Evolutionary conservation across 2,329 filamentous ascomycete genomes (phyloP).

Genomic region (Talaromyces verruculosus): DNA sequence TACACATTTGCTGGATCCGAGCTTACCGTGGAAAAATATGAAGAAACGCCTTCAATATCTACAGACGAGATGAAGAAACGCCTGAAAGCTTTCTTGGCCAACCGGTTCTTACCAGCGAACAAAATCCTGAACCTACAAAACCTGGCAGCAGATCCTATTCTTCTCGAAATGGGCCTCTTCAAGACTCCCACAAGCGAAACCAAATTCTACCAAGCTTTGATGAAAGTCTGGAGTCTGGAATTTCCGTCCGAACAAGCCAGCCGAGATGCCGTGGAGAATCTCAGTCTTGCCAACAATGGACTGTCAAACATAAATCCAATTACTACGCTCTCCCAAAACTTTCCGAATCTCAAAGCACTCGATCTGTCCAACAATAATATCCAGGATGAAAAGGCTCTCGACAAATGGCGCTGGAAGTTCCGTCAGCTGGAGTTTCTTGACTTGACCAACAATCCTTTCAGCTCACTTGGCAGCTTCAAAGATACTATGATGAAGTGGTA

Average conservation of each 20-base stretch:
- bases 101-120: constrained; percentile 67
- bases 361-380: constrained; percentile 86
- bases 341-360: constrained; percentile 83
- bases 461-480: constrained; percentile 60
- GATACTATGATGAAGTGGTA: constrained; percentile 77
- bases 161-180: constrained; percentile 75
- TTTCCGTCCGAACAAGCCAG: constrained; percentile 73
- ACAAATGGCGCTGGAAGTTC: constrained; percentile 78
- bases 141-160: constrained; percentile 68
- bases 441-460: constrained; percentile 73
- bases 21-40: constrained; percentile 57
- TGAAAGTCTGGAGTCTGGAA: constrained; percentile 76
- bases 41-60: constrained; percentile 34
- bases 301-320: constrained; percentile 72
- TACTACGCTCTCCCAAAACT: constrained; percentile 71
- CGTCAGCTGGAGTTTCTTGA: constrained; percentile 77
- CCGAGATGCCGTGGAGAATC: constrained; percentile 74
- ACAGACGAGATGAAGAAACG: constrained; percentile 64
- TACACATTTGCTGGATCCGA: constrained; percentile 66
- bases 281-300: constrained; percentile 78
- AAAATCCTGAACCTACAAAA: constrained; percentile 84
- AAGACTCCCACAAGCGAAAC: constrained; percentile 67
- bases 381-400: constrained; percentile 64
- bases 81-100: constrained; percentile 68
- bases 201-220: constrained; percentile 90